These are phyloP conservation scores for Phytophthora podocarpi DNA, from an alignment of 352 stramenopile species.

Conservation along the genomic window DNA sequence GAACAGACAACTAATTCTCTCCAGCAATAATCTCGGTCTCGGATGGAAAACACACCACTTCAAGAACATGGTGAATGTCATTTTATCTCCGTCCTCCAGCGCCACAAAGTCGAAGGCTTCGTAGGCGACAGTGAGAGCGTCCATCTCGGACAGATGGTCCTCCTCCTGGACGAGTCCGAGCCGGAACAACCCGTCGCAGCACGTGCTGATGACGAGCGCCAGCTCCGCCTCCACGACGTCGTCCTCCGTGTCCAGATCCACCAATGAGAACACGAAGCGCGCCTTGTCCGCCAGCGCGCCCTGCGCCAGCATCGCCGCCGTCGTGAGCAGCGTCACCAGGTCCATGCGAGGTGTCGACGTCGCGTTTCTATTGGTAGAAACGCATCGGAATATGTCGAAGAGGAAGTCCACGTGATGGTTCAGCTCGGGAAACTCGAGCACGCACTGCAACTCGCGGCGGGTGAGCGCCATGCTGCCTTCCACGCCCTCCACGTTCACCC, in stretches of 20 bases:
- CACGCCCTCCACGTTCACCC: conserved; percentile 52
- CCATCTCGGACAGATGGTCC: conserved; percentile 33
- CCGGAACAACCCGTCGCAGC: conserved; percentile 45
- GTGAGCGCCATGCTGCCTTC: conserved; percentile 70
- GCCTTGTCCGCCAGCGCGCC: conserved; percentile 57
- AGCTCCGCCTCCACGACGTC: conserved; percentile 77
- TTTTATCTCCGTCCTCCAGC: conserved; percentile 69
- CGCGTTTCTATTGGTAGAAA: neutral
- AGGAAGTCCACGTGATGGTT: conserved; percentile 51
- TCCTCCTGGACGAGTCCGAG: conserved; percentile 36
- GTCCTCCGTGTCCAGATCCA: conserved; percentile 78
- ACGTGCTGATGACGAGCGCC: conserved; percentile 64
- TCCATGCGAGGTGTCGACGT: conserved; percentile 41
- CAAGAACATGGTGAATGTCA: conserved; percentile 66
- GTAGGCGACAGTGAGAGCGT: conserved; percentile 62
- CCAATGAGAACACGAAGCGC: conserved; percentile 65
- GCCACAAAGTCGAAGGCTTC: conserved; percentile 72
- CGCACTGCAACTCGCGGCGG: conserved; percentile 61
- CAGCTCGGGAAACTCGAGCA: conserved; percentile 54
- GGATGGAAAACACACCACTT: conserved; percentile 75
- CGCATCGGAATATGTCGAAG: conserved; percentile 46
- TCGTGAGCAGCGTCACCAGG: conserved; percentile 59
- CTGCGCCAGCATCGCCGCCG: conserved; percentile 48
- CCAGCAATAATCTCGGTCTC: conserved; percentile 56
- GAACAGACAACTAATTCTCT: conserved; percentile 61